phyloP scores from a whole-genome alignment of 2,329 filamentous ascomycete genomes.

The Colletotrichum cereale region DNA sequence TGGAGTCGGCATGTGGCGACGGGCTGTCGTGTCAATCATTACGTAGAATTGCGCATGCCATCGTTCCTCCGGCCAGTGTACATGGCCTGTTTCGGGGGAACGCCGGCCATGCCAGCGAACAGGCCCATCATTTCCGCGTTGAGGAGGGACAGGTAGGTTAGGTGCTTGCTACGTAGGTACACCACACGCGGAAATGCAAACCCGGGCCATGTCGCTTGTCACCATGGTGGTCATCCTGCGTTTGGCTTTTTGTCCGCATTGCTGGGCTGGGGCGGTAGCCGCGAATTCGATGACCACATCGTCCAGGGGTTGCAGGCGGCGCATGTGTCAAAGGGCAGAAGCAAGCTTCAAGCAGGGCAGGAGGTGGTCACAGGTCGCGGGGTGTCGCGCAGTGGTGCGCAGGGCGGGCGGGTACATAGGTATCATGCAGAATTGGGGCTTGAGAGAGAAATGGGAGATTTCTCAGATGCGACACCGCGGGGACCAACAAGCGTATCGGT shows the following conservation, averaged over 20 bases:
- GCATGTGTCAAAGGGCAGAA: slow-evolving; percentile 19
- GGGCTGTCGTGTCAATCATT: slow-evolving; percentile 37
- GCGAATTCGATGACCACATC: slow-evolving; percentile 14
- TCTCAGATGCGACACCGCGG: slow-evolving; percentile 31
- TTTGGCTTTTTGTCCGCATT: not conserved
- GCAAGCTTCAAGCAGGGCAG: slow-evolving; percentile 18
- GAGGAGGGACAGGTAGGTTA: slow-evolving; percentile 3
- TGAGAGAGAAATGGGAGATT: slow-evolving; percentile 30
- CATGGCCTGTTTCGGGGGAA: slow-evolving; percentile 14
- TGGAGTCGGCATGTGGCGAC: slow-evolving; percentile 37
- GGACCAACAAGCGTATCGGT: not conserved
- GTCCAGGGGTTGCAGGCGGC: not conserved
- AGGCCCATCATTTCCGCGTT: slow-evolving; percentile 34
- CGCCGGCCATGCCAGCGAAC: slow-evolving; percentile 11
- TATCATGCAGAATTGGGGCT: slow-evolving; percentile 16
- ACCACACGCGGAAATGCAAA: not conserved
- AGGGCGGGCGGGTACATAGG: not conserved
- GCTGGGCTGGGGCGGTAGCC: not conserved
- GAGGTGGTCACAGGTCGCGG: not conserved
- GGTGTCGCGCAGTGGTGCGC: slow-evolving; percentile 10
- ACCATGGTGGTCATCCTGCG: not conserved
- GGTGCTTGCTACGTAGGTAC: not conserved
- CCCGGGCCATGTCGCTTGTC: slow-evolving; percentile 14
- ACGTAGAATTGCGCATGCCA: slow-evolving; percentile 31
- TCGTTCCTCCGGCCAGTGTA: slow-evolving; percentile 12